Percentiles rank a stretch among this genome's conserved stretches.
phyloP scores from a whole-genome alignment of 805 yeast genomes.

The Myxozyma sirexii region DNA sequence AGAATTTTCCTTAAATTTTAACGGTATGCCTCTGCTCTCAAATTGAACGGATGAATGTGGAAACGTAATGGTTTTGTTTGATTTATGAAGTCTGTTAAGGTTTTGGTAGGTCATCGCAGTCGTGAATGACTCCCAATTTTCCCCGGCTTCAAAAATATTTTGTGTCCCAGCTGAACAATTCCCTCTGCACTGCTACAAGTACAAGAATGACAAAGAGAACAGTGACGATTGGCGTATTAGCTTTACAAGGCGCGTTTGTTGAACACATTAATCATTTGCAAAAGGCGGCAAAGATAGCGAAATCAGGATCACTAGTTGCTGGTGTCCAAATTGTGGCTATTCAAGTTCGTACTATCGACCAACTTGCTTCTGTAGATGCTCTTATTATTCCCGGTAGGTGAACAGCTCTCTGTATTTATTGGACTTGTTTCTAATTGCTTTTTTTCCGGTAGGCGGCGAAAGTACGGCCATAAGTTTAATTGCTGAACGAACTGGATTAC shows the following conservation, averaged over 20 bases:
- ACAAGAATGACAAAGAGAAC: constrained; percentile 8
- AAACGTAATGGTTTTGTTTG: neutral
- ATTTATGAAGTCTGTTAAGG: neutral
- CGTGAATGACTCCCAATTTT: neutral
- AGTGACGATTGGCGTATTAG: constrained; percentile 63
- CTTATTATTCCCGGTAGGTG: constrained; percentile 64
- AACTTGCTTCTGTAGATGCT: constrained; percentile 57
- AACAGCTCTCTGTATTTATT: neutral
- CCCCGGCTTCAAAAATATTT: too few relatives aligned
- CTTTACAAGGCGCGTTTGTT: constrained; percentile 76
- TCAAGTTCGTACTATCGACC: constrained; percentile 57
- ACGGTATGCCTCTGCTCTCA: too few relatives aligned
- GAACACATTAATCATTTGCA: constrained; percentile 64
- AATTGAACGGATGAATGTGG: too few relatives aligned
- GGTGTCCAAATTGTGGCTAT: constrained; percentile 41
- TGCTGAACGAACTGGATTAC: constrained; percentile 64
- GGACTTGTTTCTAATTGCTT: too few relatives aligned
- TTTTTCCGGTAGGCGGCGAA: constrained; percentile 53
- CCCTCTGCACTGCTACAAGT: neutral
- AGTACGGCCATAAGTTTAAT: constrained; percentile 70
- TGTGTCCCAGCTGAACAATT: too few relatives aligned
- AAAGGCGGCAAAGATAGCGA: constrained; percentile 39
- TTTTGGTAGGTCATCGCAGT: neutral
- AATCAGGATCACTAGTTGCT: constrained; percentile 28
- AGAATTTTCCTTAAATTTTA: too few relatives aligned